Conservation (phyloP, 306 rosid genomes). For the Canavalia ensiformis region DNA sequence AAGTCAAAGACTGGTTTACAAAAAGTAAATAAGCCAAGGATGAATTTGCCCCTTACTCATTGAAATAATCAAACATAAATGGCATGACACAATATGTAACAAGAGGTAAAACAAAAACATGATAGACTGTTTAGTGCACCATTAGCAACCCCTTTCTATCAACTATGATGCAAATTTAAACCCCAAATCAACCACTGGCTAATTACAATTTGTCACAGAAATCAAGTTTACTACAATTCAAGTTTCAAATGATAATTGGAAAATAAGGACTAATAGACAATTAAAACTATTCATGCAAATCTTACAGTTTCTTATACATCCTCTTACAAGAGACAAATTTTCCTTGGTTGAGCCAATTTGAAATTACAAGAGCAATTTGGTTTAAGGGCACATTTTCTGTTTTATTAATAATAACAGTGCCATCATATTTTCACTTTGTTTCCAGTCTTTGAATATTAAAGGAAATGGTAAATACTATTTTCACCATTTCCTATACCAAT, state of each 20-base stretch:
- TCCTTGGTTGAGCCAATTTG: not conserved
- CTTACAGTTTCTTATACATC: not conserved
- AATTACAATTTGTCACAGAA: slow-evolving; percentile 4
- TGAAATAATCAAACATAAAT: not conserved
- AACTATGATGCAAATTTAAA: not conserved
- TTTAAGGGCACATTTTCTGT: not conserved
- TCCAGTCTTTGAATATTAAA: not conserved
- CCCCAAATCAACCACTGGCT: not conserved
- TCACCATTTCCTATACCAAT: slow-evolving; percentile 4
- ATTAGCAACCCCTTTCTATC: not conserved
- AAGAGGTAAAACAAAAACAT: slow-evolving; percentile 16
- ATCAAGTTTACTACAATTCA: not conserved
- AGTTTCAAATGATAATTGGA: not conserved
- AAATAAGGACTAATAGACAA: not conserved
- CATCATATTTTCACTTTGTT: not conserved
- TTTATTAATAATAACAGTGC: not conserved
- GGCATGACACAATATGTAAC: not conserved
- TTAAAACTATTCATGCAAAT: not conserved
- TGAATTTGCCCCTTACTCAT: no score
- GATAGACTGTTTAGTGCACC: not conserved
- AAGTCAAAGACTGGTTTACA: no score
- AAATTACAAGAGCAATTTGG: not conserved
- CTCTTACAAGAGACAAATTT: not conserved
- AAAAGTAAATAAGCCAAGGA: no score
- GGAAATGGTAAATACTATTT: not conserved